Conservation (phyloP, 2,329 filamentous ascomycete genomes). For the Aspergillus neotritici region DNA sequence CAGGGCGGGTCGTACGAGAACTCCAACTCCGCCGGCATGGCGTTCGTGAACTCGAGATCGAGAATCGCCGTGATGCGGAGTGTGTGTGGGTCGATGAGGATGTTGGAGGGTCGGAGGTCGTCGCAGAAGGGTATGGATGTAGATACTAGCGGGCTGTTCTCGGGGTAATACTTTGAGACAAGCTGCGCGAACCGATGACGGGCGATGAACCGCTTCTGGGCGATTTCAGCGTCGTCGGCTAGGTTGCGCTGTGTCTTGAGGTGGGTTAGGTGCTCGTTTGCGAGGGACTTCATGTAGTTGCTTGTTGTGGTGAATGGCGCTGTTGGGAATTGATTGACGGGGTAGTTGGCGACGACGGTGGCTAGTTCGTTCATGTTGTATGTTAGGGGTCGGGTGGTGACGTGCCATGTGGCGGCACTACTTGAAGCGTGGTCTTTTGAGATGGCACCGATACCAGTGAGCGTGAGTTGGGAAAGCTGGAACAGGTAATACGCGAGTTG, state of each 20-base stretch:
- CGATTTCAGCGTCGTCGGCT: constrained; percentile 21
- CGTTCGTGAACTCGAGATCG: too few species aligned
- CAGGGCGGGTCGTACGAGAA: too few species aligned
- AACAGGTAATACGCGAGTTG: constrained; percentile 22
- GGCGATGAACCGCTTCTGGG: constrained; percentile 28
- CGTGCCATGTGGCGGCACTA: constrained; percentile 27
- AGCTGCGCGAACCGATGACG: constrained; percentile 31
- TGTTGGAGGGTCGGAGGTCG: too few species aligned
- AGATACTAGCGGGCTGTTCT: too few species aligned
- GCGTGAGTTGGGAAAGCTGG: constrained; percentile 28
- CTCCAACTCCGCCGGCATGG: too few species aligned
- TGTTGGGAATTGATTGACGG: constrained; percentile 24
- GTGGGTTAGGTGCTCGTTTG: constrained; percentile 24
- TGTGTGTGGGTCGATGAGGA: too few species aligned
- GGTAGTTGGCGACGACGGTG: constrained; percentile 28
- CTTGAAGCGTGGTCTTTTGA: constrained; percentile 19
- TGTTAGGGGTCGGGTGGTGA: constrained; percentile 33
- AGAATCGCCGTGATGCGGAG: too few species aligned
- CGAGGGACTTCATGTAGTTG: background rate
- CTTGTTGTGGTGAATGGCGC: constrained; percentile 26
- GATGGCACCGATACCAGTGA: constrained; percentile 33
- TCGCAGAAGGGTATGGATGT: too few species aligned
- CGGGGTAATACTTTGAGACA: constrained; percentile 16
- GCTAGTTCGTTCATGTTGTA: constrained; percentile 39
- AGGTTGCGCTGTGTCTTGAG: constrained; percentile 26